Evolutionary conservation across 208 protist species (phyloP).

Genomic region (Leishmania tarentolae): DNA sequence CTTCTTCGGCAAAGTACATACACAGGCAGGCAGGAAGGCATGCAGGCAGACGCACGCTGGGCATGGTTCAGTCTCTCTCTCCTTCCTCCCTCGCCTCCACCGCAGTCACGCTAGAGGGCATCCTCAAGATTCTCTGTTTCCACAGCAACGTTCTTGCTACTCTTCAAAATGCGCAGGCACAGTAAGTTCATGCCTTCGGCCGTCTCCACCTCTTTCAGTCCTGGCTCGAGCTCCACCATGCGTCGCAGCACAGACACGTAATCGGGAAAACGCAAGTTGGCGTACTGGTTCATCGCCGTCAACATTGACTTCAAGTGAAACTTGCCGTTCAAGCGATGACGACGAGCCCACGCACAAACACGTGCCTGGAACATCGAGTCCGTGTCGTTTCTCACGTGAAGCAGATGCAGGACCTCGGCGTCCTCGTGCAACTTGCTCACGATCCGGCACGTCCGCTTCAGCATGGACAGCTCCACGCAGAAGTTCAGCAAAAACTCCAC

Average conservation of each 20-base stretch:
- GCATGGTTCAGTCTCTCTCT: not conserved
- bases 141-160: not conserved
- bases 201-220: conserved; percentile 48
- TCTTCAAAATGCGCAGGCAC: conserved; percentile 18
- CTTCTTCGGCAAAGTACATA: not conserved
- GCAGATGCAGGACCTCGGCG: conserved; percentile 21
- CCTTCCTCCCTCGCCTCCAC: not conserved
- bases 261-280: conserved; percentile 56
- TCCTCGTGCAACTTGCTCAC: conserved; percentile 30
- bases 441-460: conserved; percentile 42
- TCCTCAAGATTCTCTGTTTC: conserved; percentile 17
- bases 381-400: conserved; percentile 21
- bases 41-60: not conserved
- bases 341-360: conserved; percentile 57
- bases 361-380: conserved; percentile 53
- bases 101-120: not conserved
- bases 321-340: conserved; percentile 42
- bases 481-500: conserved; percentile 72
- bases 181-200: conserved; percentile 64
- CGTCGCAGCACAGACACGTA: conserved; percentile 38
- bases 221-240: conserved; percentile 40
- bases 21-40: too few species aligned
- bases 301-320: conserved; percentile 68
- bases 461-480: conserved; percentile 56
- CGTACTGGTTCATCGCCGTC: conserved; percentile 64